Conservation (phyloP, 2,329 filamentous ascomycete species). For the Huntiella savannae region DNA sequence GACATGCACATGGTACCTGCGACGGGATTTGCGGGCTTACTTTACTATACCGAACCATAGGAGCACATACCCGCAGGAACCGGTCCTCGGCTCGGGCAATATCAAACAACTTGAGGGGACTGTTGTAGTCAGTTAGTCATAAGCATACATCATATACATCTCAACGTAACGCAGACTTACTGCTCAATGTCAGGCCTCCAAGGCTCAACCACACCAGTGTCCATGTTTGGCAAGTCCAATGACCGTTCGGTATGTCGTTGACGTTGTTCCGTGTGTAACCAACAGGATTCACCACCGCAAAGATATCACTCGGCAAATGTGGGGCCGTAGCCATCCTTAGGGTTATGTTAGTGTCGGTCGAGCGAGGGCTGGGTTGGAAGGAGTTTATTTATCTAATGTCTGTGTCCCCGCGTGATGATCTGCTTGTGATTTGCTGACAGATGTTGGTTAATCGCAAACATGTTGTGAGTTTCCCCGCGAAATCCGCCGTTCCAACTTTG, state of each 20-base stretch:
- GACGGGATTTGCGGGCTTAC: constrained; percentile 15
- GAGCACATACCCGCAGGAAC: constrained; percentile 39
- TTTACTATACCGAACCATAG: constrained; percentile 52
- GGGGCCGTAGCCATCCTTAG: no score
- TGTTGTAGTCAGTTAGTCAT: constrained; percentile 14
- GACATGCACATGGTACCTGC: background rate
- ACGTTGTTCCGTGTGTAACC: background rate
- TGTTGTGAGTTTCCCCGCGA: no score
- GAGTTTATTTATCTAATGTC: no score
- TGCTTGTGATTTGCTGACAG: no score
- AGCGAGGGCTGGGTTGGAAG: no score
- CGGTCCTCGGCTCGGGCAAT: constrained; percentile 30
- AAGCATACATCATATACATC: background rate
- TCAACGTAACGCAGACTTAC: constrained; percentile 2
- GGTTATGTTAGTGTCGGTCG: no score
- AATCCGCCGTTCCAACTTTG: no score
- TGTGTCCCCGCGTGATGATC: no score
- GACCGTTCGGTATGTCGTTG: background rate
- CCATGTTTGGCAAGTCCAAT: background rate
- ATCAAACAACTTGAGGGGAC: constrained; percentile 41
- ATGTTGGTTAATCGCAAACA: no score
- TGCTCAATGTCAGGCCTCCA: constrained; percentile 9
- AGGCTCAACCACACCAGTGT: background rate
- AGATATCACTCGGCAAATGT: no score
- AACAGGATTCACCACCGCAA: no score